Percentiles rank a stretch among this genome's conserved stretches.
Evolutionary conservation across 2,329 filamentous ascomycete species (phyloP).

Genomic region (Lasiodiplodia hormozganensis): DNA sequence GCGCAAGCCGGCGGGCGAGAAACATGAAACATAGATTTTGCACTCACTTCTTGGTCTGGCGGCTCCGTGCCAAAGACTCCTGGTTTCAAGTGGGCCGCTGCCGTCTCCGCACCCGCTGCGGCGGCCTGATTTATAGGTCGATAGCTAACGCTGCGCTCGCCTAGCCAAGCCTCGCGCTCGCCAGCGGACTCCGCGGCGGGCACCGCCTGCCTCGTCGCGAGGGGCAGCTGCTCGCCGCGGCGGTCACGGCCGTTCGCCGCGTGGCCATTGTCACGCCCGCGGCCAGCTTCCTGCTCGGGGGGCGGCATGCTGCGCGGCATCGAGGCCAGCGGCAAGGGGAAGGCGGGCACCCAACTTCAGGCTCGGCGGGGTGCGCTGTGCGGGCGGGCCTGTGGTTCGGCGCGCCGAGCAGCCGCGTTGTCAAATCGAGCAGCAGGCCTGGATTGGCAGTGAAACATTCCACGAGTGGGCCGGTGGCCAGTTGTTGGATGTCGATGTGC

Average conservation of each 20-base stretch:
- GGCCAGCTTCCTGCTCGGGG: constrained; percentile 10
- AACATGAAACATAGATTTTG: constrained; percentile 29
- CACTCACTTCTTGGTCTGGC: constrained; percentile 23
- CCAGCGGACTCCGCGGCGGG: background rate
- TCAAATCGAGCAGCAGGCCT: constrained; percentile 1
- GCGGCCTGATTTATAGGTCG: constrained; percentile 20
- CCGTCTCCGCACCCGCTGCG: constrained; percentile 21
- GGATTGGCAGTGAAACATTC: constrained; percentile 28
- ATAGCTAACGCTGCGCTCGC: background rate
- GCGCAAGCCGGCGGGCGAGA: constrained; percentile 7
- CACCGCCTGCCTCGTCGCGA: background rate
- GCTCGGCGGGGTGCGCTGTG: background rate
- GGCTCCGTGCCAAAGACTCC: constrained; percentile 18
- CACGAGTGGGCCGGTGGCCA: constrained; percentile 15
- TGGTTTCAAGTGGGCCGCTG: constrained; percentile 26
- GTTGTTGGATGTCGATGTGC: constrained; percentile 22
- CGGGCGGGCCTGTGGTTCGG: background rate
- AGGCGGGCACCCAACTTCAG: background rate
- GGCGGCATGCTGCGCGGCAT: constrained; percentile 12
- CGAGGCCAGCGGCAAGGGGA: constrained; percentile 22
- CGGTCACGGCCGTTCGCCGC: constrained; percentile 4
- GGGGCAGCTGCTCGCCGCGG: background rate
- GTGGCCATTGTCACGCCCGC: constrained; percentile 10
- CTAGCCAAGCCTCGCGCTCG: background rate
- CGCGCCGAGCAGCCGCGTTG: background rate